phyloP scores from a whole-genome alignment of 208 protist species.

The Acanthamoeba culbertsoni region DNA sequence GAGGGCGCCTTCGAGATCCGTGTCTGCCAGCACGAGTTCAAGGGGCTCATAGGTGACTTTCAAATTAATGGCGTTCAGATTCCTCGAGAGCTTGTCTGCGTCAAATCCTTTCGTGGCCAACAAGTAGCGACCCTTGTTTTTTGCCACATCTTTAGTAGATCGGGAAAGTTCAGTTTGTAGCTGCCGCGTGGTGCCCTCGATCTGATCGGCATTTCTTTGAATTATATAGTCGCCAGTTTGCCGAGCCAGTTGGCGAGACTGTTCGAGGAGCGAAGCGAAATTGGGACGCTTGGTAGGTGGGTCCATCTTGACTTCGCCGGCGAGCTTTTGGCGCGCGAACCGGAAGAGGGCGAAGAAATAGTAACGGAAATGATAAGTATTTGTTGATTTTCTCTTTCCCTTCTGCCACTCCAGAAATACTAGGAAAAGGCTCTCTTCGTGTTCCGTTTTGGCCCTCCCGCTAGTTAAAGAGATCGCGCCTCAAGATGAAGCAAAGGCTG shows the following conservation, averaged over 20 bases:
- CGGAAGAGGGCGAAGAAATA: neutral
- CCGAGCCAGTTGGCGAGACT: neutral
- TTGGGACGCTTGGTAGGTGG: neutral
- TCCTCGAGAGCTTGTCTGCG: conserved; percentile 16
- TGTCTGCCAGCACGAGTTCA: neutral
- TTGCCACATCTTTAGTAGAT: neutral
- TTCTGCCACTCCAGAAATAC: too few species aligned
- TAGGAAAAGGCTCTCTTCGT: too few species aligned
- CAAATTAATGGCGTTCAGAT: conserved; percentile 44
- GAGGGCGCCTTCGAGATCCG: neutral
- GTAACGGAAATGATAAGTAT: too few species aligned
- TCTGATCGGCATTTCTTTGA: conserved; percentile 45
- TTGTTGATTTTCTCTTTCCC: too few species aligned
- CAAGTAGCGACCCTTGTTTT: conserved; percentile 30
- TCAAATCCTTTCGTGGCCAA: conserved; percentile 16
- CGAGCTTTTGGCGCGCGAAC: neutral
- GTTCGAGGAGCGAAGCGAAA: conserved; percentile 16
- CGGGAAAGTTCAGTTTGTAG: neutral
- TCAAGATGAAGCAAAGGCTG: neutral
- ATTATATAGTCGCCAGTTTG: conserved; percentile 27
- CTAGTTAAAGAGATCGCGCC: neutral
- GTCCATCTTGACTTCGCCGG: neutral
- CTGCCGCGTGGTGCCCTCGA: neutral
- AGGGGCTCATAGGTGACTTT: conserved; percentile 18
- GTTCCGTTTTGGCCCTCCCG: too few species aligned